Percentiles rank a stretch among this genome's conserved stretches.
phyloP scores from a whole-genome alignment of 225 moss, liverwort and hornwort genomes.

The Pleurozium schreberi region DNA sequence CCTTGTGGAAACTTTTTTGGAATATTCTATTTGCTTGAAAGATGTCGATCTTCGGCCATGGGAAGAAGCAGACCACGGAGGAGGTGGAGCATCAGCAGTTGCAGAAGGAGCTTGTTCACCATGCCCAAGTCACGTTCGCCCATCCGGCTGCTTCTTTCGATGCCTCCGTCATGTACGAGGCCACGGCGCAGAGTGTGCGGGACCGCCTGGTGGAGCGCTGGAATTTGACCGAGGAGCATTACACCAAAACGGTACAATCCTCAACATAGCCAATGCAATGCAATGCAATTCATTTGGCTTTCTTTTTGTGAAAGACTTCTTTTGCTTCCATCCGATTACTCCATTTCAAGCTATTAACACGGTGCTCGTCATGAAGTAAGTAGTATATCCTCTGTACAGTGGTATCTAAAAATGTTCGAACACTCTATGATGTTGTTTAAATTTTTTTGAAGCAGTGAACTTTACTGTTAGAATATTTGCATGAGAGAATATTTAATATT shows the following conservation, averaged over 20 bases:
- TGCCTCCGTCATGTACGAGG: conserved; percentile 17
- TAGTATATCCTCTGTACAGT: neutral
- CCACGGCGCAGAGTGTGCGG: conserved; percentile 29
- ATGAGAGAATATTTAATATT: neutral
- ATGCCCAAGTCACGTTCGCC: conserved; percentile 26
- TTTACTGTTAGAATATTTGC: neutral
- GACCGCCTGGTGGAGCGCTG: conserved; percentile 24
- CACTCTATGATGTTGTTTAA: neutral
- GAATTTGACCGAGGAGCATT: conserved; percentile 22
- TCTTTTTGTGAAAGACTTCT: neutral
- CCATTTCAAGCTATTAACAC: neutral
- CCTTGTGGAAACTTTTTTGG: neutral
- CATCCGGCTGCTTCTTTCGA: conserved; percentile 9
- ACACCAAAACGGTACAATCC: conserved; percentile 10
- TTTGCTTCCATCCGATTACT: neutral
- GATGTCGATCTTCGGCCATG: conserved; percentile 1
- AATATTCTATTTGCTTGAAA: neutral
- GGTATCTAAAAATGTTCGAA: too few relatives aligned
- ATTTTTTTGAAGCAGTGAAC: neutral
- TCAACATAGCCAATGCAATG: neutral
- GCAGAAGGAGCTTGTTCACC: conserved; percentile 11
- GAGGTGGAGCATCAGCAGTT: neutral
- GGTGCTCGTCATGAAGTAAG: neutral
- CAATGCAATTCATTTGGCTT: neutral
- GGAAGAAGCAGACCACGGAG: neutral